Conservation (phyloP, 106 monocot species). For the Dactylorhiza incarnata region DNA sequence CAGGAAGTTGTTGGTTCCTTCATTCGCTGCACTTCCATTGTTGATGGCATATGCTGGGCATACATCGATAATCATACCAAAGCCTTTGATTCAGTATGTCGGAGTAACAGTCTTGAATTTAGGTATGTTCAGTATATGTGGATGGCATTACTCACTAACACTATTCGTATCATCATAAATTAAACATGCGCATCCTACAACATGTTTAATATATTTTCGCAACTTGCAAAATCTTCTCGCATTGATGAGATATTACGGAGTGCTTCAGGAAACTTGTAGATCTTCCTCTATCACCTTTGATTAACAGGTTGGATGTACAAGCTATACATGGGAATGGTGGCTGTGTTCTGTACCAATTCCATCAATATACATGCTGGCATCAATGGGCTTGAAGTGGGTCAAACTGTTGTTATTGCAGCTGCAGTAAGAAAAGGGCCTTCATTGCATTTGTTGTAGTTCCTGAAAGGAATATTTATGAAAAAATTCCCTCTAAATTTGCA, state of each 20-base stretch:
- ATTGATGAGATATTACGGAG: background rate
- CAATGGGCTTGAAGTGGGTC: constrained; percentile 92
- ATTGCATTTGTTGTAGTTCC: background rate
- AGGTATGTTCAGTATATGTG: constrained; percentile 32
- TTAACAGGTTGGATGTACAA: constrained; percentile 83
- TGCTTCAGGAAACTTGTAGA: background rate
- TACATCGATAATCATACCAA: constrained; percentile 89
- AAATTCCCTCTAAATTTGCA: no score
- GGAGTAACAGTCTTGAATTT: constrained; percentile 65
- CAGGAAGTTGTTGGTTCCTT: constrained; percentile 86
- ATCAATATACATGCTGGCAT: constrained; percentile 93
- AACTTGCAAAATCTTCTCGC: background rate
- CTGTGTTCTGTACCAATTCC: constrained; percentile 89
- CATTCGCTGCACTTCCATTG: constrained; percentile 93
- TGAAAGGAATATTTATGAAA: no score
- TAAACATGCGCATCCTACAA: background rate
- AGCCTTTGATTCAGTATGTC: constrained; percentile 70
- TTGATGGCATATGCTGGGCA: constrained; percentile 99
- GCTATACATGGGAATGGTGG: constrained; percentile 83
- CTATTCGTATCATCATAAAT: background rate
- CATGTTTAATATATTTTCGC: background rate
- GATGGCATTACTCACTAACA: background rate
- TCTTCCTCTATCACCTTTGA: background rate
- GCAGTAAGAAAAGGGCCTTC: constrained; percentile 47
- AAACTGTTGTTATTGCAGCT: constrained; percentile 87